Conservation (phyloP, 2,329 filamentous ascomycete genomes). For the Colletotrichum horii region DNA sequence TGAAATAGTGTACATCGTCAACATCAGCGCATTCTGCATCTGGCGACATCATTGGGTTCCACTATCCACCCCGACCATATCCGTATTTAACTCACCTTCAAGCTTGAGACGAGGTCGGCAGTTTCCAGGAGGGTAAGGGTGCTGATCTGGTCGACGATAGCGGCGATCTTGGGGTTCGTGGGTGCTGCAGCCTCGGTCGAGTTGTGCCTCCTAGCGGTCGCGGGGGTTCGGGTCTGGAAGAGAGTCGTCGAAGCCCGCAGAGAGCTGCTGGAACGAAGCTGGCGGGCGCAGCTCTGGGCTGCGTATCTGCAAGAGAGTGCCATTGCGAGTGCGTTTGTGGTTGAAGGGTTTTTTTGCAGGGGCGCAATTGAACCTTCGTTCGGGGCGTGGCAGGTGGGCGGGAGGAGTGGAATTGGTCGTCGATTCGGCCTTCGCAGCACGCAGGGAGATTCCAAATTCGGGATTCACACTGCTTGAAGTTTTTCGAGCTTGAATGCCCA, state of each 20-base stretch:
- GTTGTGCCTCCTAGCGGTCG: slow-evolving; percentile 78
- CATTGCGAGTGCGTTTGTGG: slow-evolving; percentile 48
- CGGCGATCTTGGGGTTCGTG: slow-evolving; percentile 85
- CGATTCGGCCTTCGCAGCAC: slow-evolving; percentile 17
- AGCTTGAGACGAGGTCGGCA: slow-evolving; percentile 88
- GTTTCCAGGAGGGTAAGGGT: slow-evolving; percentile 98
- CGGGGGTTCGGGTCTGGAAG: slow-evolving; percentile 51
- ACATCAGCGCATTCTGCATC: neutral
- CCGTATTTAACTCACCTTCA: slow-evolving; percentile 73
- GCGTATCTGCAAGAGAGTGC: slow-evolving; percentile 67
- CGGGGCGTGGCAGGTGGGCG: neutral
- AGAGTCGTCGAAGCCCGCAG: slow-evolving; percentile 50
- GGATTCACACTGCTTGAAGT: slow-evolving; percentile 35
- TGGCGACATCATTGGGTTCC: neutral
- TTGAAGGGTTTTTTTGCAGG: neutral
- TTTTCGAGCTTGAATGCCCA: slow-evolving; percentile 42
- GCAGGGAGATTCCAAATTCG: slow-evolving; percentile 19
- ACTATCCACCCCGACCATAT: neutral
- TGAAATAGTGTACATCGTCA: slow-evolving; percentile 39
- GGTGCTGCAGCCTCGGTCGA: slow-evolving; percentile 75
- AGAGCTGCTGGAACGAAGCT: slow-evolving; percentile 57
- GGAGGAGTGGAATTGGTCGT: slow-evolving; percentile 5
- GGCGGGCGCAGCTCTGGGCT: slow-evolving; percentile 68
- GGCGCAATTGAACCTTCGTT: slow-evolving; percentile 12
- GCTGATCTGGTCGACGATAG: slow-evolving; percentile 98